Base-by-base conservation (phyloP, 768 basidiomycete species). In the Suillus alpinus region DNA sequence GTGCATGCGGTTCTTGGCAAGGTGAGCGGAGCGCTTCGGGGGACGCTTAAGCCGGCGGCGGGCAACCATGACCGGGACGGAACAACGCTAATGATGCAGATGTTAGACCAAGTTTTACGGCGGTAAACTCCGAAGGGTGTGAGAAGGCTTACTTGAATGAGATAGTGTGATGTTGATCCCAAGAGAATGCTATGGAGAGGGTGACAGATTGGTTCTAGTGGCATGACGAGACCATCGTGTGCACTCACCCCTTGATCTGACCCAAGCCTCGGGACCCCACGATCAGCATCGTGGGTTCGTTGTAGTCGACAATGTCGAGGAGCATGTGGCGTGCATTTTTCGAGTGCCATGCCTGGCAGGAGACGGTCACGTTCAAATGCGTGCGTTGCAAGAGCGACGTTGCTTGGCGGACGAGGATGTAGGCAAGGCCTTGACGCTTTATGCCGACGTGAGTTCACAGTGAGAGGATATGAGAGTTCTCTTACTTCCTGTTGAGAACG, bases 281-380 rank as follows among this genome's bases (percentile, higher is more conserved):
- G 58, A 98, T 96, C 36, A 94, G 79, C 92, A 97, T 95, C 8
- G 85, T 86, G 1, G 95, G 95, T 60, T 94, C 87, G 40, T 87
- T 78, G 69, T 91, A 84, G 68, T 98, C 95, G 29, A 96, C 88
- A 57, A 98, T 84, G 67, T 95, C 91, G 84, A 96, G 77, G 26
- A 96, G 76, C 88, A 95, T 95, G 69, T 95, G 93, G 26, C 93
- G 77, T 1, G 89, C 81, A 69, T 95, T 95, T 79, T 96, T 97
- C n/a, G 95, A 94, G 65, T 98, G 95, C 85, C 95, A 91, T 32
- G 95, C 95, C 75, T 98, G 95, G 73, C 96, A 98, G 4, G 86
- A 81, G 41, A 98, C 85, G 0, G 86, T 87, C 32, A 97, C 91
- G 63, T 98, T 87, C 59, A 98, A 78, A 60, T 82, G 84, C 0